Percentiles rank a stretch among this genome's conserved stretches.
phyloP scores from a whole-genome alignment of 495 filamentous ascomycete genomes.

The Clavariopsis aquatica region DNA sequence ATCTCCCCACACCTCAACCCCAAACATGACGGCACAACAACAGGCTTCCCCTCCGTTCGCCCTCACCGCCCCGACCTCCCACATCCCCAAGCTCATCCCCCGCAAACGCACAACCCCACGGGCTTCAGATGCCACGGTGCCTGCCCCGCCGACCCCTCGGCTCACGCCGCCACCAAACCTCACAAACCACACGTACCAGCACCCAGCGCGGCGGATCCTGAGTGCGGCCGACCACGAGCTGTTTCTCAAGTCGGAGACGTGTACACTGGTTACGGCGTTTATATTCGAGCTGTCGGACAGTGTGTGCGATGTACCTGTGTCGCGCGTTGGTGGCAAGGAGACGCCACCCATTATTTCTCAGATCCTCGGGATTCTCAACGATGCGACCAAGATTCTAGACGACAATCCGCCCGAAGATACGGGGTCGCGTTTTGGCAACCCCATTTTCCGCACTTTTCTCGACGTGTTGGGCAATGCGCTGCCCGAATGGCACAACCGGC shows the following conservation, averaged over 20 bases:
- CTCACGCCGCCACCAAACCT: constrained; percentile 70
- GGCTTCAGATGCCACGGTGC: constrained; percentile 27
- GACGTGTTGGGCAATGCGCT: constrained; percentile 63
- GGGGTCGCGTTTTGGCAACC: constrained; percentile 92
- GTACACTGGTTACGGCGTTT: constrained; percentile 75
- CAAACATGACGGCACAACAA: constrained; percentile 17
- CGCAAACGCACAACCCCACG: constrained; percentile 20
- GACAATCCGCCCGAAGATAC: constrained; percentile 78
- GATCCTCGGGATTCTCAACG: constrained; percentile 70
- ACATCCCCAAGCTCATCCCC: constrained; percentile 29
- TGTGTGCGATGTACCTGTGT: constrained; percentile 73
- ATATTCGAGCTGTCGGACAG: constrained; percentile 84
- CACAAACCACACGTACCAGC: constrained; percentile 60
- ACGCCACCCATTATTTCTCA: constrained; percentile 59
- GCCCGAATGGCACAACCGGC: constrained; percentile 56
- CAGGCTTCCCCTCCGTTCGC: background rate
- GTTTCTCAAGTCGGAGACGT: constrained; percentile 77
- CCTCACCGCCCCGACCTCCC: background rate
- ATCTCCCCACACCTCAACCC: background rate
- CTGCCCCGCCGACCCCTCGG: constrained; percentile 65
- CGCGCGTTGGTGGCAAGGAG: constrained; percentile 58
- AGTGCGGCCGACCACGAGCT: constrained; percentile 75
- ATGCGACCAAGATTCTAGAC: constrained; percentile 61
- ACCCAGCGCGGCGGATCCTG: constrained; percentile 75
- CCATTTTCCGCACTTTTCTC: constrained; percentile 79